Base-by-base conservation (phyloP, 2,329 filamentous ascomycete species). In the Penicillium verrucosum region DNA sequence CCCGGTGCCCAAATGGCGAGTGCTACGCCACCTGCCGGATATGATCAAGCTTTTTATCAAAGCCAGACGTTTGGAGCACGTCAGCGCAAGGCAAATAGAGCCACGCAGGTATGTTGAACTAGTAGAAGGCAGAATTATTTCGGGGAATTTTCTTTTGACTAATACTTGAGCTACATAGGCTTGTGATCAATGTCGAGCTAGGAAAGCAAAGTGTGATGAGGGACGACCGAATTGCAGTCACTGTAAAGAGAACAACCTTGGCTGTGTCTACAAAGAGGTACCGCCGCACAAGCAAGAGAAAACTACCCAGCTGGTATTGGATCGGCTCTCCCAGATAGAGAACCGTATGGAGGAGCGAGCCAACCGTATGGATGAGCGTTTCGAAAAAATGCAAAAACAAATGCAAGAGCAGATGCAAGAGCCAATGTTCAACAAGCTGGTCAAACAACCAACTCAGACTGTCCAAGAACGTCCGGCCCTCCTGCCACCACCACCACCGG, bases 171-270 rank as follows among this genome's bases (percentile, higher is more conserved):
- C 51, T 29, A 18, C 56, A 18, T 38, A 96, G 87, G 94, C 94
- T 37, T 99, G 94, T 74, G 92, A 96, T 68, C 90, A 88, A 73
- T 96, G 92, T 75, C 86, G 92, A 57, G 84, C 89, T 59, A 82
- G 93, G 38, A 96, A 96, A 74, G 91, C 91, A 14, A 96, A 96
- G 75, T 96, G 92, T 71, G 91, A 96, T 67, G 92, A 96, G 78
- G 86, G 87, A 11, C 86, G 89, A 63, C 92, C 89, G 2, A 88
- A 89, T 66, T 93, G 91, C 70, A 90, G 88, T 38, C 85, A 86
- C 67, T 99, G 94, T 73, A 89, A 88, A 66, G 92, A 97, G 65
- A 95, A 95, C 71, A 87, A 84, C 63, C 82, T 91, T 32, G 82
- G 86, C 51, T 99, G 90, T 78, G 87, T 90, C 73, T 97, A 97